Evolutionary conservation across 1,139 yeast genomes (phyloP), one percentile per base, ranked within the genome.

Genomic region (Nakaseomyces delphensis): DNA sequence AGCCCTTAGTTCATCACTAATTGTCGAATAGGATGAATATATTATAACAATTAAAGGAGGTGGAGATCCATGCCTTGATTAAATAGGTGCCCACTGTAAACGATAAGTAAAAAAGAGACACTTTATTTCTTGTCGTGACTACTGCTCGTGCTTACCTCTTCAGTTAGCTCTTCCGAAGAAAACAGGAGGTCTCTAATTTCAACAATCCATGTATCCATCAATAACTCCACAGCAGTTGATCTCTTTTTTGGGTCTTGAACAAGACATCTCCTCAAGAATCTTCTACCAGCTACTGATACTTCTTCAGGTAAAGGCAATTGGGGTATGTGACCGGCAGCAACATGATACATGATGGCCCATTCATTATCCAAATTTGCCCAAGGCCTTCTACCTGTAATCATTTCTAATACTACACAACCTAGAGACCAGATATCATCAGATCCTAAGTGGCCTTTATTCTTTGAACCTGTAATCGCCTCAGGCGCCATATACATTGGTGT

Each of bases 401-500:
- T 83, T 59, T 83, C 91, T 27, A 82, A 63, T 2, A 82, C 80
- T 63, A 87, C 83, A 58, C 93, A 83, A 7, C 93, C 93, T 36
- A 83, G 67, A 1, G 93, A 81, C 93, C 93, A 83, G 25, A 83
- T 77, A 62, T 83, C 98, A 39, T 76, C 73, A 3, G 78, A 74
- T 59, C 81, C 81, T 63, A 56, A 73, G 7, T 82, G 79, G 1
- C 94, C 94, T 54, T 74, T 79, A 45, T 76, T 73, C 3, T 79
- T 69, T 3, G 57, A 53, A 1, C 96, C 96, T 1, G 94, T 84
- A 45, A 91, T 87, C 0, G 86, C 87, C 59, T 91, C 98, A 0
- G 98, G 98, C 0, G 97, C 85, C 98, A 91, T 91, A 63, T 91
- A 91, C 97, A 91, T 91, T 14, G 98, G 98, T 0, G 98, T 91